Conservation (phyloP, 2,329 filamentous ascomycete genomes). For the Fusarium oxysporum region DNA sequence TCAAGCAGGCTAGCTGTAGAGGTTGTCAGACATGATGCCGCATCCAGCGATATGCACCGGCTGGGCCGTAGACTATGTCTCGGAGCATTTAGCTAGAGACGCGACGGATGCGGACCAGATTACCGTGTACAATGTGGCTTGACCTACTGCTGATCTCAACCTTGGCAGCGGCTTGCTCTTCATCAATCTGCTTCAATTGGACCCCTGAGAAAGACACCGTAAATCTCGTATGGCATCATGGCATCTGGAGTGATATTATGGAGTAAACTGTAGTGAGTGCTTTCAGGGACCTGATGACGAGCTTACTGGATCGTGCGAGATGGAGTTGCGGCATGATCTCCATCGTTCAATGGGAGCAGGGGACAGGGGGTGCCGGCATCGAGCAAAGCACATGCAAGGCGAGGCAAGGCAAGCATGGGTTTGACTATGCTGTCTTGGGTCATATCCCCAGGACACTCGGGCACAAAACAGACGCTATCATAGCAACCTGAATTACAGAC, state of each 20-base stretch:
- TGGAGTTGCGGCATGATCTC: conserved; percentile 32
- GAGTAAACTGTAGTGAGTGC: conserved; percentile 7
- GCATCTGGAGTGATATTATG: not conserved
- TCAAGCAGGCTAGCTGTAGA: not conserved
- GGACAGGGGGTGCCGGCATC: conserved; percentile 32
- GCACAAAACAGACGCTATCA: conserved; percentile 8
- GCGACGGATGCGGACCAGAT: conserved; percentile 12
- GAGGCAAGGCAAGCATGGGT: not conserved
- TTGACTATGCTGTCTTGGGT: conserved; percentile 17
- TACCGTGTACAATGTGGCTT: conserved; percentile 28
- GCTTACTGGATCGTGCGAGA: conserved; percentile 19
- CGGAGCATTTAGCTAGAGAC: conserved; percentile 26
- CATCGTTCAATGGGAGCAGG: conserved; percentile 13
- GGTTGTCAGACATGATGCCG: conserved; percentile 23
- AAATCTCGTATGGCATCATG: conserved; percentile 5
- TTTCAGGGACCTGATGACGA: conserved; percentile 34
- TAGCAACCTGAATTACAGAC: conserved; percentile 7
- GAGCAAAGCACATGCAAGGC: conserved; percentile 23
- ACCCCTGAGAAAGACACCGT: not conserved
- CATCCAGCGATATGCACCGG: conserved; percentile 17
- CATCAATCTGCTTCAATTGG: conserved; percentile 1
- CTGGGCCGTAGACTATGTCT: conserved; percentile 19
- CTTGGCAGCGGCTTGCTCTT: conserved; percentile 30
- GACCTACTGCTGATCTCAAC: conserved; percentile 30
- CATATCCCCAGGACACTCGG: conserved; percentile 14